phyloP scores from a whole-genome alignment of 2,329 filamentous ascomycete genomes.

The Leptodontidium sp. region DNA sequence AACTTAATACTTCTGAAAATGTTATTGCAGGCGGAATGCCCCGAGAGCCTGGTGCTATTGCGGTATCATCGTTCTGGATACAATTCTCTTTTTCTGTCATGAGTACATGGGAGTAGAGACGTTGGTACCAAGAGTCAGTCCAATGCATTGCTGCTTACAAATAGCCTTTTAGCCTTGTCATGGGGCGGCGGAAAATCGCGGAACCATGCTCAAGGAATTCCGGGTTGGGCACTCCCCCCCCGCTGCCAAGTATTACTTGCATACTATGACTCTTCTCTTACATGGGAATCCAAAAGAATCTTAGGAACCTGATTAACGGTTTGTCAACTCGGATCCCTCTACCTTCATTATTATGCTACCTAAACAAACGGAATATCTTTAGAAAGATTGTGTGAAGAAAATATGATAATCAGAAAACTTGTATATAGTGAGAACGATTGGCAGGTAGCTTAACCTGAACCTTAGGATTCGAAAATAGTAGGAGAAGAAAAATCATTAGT shows the following conservation, averaged over 20 bases:
- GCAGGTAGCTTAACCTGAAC: neutral
- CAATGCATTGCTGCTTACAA: neutral
- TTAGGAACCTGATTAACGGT: neutral
- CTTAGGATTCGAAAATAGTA: no score
- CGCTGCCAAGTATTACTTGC: slow-evolving; percentile 6
- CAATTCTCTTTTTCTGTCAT: neutral
- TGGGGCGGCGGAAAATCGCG: neutral
- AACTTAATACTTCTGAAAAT: neutral
- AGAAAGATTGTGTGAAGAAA: no score
- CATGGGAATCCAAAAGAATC: no score
- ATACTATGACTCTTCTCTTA: neutral
- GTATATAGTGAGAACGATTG: neutral
- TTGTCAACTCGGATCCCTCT: neutral
- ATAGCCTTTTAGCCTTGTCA: neutral
- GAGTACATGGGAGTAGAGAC: neutral
- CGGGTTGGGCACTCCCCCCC: neutral
- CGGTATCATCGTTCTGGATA: neutral
- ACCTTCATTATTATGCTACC: neutral
- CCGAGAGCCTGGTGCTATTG: neutral
- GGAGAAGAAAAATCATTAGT: no score
- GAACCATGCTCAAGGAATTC: neutral
- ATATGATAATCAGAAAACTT: no score
- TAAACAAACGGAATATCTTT: neutral
- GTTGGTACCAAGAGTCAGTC: neutral
- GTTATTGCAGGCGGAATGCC: no score